Evolutionary conservation across 805 yeast genomes (phyloP).

Genomic region (Wickerhamiella occidentalis): DNA sequence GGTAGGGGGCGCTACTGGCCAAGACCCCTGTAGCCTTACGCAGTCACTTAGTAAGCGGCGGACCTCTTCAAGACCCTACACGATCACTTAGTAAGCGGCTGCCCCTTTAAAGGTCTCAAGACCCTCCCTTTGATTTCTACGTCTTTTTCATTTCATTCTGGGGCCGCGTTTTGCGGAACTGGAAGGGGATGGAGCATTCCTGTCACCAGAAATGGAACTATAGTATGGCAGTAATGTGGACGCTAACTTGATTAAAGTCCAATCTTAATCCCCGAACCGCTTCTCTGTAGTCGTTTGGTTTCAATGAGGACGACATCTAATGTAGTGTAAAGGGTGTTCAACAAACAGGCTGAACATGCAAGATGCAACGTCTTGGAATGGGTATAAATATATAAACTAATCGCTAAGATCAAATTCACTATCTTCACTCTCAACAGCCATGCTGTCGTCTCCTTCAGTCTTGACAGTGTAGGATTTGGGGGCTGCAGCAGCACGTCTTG

Average conservation of each 20-base stretch:
- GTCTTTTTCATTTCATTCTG: not conserved
- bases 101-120: too few relatives aligned
- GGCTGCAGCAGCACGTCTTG: constrained; percentile 1
- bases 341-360: too few relatives aligned
- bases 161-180: constrained; percentile 6
- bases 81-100: too few relatives aligned
- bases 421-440: constrained; percentile 1
- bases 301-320: constrained; percentile 23
- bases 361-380: too few relatives aligned
- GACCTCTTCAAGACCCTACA: too few relatives aligned
- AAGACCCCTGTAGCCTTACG: too few relatives aligned
- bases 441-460: constrained; percentile 2
- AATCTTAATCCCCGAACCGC: constrained; percentile 24
- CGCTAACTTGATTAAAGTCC: constrained; percentile 18
- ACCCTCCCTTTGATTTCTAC: too few relatives aligned
- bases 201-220: constrained; percentile 1
- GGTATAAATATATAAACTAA: not conserved
- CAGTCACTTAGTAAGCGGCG: too few relatives aligned
- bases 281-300: constrained; percentile 21
- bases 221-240: constrained; percentile 8
- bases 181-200: not conserved
- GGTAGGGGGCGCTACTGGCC: not conserved
- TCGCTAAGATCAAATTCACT: not conserved
- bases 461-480: not conserved
- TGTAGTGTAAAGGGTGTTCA: too few relatives aligned